Base-by-base conservation (phyloP, 805 yeast genomes). In the Yarrowia alimentaria region DNA sequence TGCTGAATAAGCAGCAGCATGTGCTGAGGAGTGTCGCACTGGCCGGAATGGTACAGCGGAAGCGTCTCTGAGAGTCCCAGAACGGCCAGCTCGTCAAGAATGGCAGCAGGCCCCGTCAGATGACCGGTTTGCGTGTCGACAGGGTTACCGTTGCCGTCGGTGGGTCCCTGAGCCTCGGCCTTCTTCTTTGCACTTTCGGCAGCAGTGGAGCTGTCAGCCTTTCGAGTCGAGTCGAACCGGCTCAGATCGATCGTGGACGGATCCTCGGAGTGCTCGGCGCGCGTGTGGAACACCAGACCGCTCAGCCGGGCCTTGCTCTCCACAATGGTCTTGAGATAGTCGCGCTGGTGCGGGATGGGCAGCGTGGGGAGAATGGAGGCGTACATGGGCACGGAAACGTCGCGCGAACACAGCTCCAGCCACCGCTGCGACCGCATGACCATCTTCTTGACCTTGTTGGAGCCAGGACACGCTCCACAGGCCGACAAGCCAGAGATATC, bases 371-470 rank as follows among this genome's bases (percentile, higher is more conserved):
- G 60, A 6, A 69, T 31, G 6, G 67, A 57, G 3, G 64, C 69
- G 20, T 65, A 56, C 2, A 67, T 49, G 13, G 47, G 47, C 18
- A 38, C 47, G 9, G 12, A 55, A 20, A 52, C 40, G 14, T 13
- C 42, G 21, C 51, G 52, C 22, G 53, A 17, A 13, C 61, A 57
- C 47, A 50, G 53, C 12, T 55, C 50, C 33, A 65, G 43, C 74
- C 74, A 70, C 18, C 43, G 53, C 34, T 57, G 58, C 9, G 68
- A 58, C 12, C 74, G 58, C 12, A 34, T 16, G n/a, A 58, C 53
- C 70, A 70, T 67, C 48, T 68, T 68, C 21, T 61, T 58, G 13
- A 58, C 53, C 30, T 73, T 56, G 55, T 70, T 70, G 20, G 57
- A 56, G 6, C 74, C 74, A 2, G 67, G 63, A 12, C 37, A 22